These are phyloP conservation scores for Globisporangium mamillatum DNA, from an alignment of 352 stramenopile species.

Conservation along the genomic window DNA sequence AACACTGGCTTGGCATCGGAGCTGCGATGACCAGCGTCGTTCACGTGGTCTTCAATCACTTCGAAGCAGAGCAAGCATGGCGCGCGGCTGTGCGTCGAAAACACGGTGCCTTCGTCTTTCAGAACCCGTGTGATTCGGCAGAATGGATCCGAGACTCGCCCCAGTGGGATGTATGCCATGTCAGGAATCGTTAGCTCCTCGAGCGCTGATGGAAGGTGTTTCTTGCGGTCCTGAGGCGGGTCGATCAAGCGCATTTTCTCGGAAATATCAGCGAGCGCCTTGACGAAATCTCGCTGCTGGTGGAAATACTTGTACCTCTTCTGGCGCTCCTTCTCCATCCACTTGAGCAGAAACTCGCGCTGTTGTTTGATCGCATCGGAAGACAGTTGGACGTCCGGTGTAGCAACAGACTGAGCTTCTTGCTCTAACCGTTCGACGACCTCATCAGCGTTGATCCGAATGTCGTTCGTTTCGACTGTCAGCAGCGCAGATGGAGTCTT, in stretches of 20 bases:
- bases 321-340: conserved; percentile 75
- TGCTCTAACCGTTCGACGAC: not conserved
- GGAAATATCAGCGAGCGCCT: conserved; percentile 64
- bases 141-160: conserved; percentile 67
- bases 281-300: conserved; percentile 73
- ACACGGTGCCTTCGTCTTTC: conserved; percentile 70
- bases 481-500: not conserved
- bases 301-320: conserved; percentile 85
- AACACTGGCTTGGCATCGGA: conserved; percentile 7
- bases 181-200: conserved; percentile 44
- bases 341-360: conserved; percentile 57
- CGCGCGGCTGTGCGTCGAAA: conserved; percentile 75
- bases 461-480: not conserved
- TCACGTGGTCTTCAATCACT: conserved; percentile 73
- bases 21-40: conserved; percentile 44
- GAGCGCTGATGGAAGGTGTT: conserved; percentile 47
- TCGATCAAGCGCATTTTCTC: conserved; percentile 69
- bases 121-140: conserved; percentile 66
- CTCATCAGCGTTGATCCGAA: not conserved
- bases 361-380: conserved; percentile 27
- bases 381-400: not conserved
- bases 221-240: conserved; percentile 61
- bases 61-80: conserved; percentile 78
- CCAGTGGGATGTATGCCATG: conserved; percentile 77
- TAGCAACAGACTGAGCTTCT: not conserved